Evolutionary conservation across 2,329 filamentous ascomycete genomes (phyloP).

Genomic region (Elsinoe necatrix): DNA sequence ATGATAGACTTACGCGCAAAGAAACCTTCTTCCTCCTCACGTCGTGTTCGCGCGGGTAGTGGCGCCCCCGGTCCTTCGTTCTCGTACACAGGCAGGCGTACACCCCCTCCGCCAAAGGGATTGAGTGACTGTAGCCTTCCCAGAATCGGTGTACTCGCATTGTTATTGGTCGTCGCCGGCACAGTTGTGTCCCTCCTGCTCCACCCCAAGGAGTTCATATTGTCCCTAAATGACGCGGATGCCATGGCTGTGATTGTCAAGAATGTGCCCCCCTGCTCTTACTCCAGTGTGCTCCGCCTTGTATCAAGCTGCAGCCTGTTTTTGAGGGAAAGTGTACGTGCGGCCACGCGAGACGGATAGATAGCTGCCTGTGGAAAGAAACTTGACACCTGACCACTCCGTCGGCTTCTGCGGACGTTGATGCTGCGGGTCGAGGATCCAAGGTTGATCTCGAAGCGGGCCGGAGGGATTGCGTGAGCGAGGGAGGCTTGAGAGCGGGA

Average conservation of each 20-base stretch:
- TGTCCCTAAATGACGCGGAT: constrained; percentile 82
- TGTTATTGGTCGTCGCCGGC: constrained; percentile 68
- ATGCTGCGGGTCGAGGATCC: constrained; percentile 4
- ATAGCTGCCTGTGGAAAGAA: constrained; percentile 18
- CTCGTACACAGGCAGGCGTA: constrained; percentile 80
- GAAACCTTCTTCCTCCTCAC: constrained; percentile 93
- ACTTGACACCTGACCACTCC: not conserved
- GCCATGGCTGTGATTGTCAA: constrained; percentile 52
- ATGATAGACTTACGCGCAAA: constrained; percentile 71
- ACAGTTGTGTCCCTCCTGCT: constrained; percentile 72
- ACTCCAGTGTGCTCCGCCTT: constrained; percentile 4
- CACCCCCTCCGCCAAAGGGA: constrained; percentile 78
- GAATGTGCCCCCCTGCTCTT: constrained; percentile 9
- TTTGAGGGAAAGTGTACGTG: not conserved
- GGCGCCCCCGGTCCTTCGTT: constrained; percentile 67
- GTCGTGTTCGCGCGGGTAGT: constrained; percentile 70
- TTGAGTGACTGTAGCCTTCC: constrained; percentile 77
- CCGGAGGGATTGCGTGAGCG: constrained; percentile 8
- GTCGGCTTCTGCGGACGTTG: constrained; percentile 4
- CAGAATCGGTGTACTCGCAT: constrained; percentile 62
- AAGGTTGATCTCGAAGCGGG: constrained; percentile 9
- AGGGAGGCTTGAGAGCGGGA: not conserved
- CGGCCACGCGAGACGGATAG: constrained; percentile 14
- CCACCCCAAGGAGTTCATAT: constrained; percentile 92
- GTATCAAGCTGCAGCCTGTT: constrained; percentile 13